Evolutionary conservation across 768 basidiomycete species (phyloP).

Genomic region (Dioszegia hungarica): DNA sequence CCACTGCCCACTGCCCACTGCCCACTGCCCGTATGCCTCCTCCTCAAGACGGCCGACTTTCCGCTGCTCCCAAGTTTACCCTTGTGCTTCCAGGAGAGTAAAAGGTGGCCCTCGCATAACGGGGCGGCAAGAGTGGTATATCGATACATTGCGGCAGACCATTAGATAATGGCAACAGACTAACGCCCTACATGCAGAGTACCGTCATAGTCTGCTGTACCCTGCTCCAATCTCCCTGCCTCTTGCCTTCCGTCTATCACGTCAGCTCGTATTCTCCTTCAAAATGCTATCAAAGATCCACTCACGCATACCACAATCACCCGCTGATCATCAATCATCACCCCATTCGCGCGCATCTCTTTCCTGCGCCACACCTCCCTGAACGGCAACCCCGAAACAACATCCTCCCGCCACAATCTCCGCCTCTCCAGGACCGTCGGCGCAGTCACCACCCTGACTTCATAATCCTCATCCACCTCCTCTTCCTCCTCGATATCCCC

Average conservation of each 20-base stretch:
- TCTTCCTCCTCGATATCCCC: neutral
- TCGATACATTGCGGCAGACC: too few relatives aligned
- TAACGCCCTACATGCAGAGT: constrained; percentile 29
- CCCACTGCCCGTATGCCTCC: too few relatives aligned
- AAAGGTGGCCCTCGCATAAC: too few relatives aligned
- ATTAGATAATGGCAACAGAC: too few relatives aligned
- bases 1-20: too few relatives aligned
- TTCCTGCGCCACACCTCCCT: constrained; percentile 18
- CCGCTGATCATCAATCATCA: constrained; percentile 45
- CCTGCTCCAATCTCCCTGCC: constrained; percentile 20
- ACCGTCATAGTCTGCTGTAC: constrained; percentile 28
- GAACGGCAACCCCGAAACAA: constrained; percentile 22
- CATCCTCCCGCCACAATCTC: constrained; percentile 28
- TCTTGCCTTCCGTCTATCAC: constrained; percentile 11
- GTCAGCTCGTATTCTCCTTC: neutral
- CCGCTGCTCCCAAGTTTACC: too few relatives aligned
- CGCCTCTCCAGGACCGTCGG: constrained; percentile 15
- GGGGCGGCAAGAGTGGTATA: too few relatives aligned
- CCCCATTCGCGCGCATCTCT: constrained; percentile 33
- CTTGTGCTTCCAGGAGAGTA: too few relatives aligned
- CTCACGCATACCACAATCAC: constrained; percentile 38
- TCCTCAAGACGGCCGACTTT: too few relatives aligned
- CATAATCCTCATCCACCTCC: constrained; percentile 7
- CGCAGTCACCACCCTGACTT: constrained; percentile 8
- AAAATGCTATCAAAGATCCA: neutral